phyloP scores from a whole-genome alignment of 1,284 basidiomycete species.

The Cutaneotrichosporon cavernicola region DNA sequence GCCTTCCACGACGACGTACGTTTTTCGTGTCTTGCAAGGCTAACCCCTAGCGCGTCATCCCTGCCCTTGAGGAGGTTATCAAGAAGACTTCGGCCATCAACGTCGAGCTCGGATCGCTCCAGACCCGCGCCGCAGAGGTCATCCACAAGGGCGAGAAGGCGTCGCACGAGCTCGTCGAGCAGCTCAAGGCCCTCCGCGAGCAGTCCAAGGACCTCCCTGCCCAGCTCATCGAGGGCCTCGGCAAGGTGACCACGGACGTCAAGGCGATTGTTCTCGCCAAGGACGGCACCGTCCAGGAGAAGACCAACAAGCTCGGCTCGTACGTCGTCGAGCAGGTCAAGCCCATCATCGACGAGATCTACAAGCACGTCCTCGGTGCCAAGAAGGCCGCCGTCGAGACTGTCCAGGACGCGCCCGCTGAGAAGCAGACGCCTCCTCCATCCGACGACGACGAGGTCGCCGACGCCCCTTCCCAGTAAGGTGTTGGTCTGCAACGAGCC shows the following conservation, averaged over 20 bases:
- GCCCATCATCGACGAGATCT: constrained; percentile 52
- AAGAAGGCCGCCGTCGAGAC: constrained; percentile 38
- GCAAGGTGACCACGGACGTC: constrained; percentile 46
- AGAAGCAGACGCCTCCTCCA: constrained; percentile 7
- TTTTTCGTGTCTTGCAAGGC: constrained; percentile 1
- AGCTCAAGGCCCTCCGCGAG: constrained; percentile 45
- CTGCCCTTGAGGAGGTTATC: constrained; percentile 44
- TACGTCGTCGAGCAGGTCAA: constrained; percentile 52
- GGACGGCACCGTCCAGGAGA: constrained; percentile 48
- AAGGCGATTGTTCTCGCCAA: constrained; percentile 50
- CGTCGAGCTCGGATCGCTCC: constrained; percentile 37
- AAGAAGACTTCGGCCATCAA: constrained; percentile 48
- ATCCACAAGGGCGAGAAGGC: constrained; percentile 42
- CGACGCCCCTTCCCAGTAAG: neutral
- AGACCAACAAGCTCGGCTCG: constrained; percentile 50
- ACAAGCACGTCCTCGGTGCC: constrained; percentile 47
- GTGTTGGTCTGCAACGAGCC: neutral
- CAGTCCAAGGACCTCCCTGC: constrained; percentile 48
- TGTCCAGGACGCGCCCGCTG: constrained; percentile 13
- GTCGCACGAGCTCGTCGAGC: constrained; percentile 44
- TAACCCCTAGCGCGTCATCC: constrained; percentile 40
- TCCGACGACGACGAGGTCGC: neutral
- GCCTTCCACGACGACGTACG: constrained; percentile 50
- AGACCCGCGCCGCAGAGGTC: constrained; percentile 41
- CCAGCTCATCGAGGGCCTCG: constrained; percentile 44